Conservation (phyloP, 805 yeast species). For the Yueomyces sp. region DNA sequence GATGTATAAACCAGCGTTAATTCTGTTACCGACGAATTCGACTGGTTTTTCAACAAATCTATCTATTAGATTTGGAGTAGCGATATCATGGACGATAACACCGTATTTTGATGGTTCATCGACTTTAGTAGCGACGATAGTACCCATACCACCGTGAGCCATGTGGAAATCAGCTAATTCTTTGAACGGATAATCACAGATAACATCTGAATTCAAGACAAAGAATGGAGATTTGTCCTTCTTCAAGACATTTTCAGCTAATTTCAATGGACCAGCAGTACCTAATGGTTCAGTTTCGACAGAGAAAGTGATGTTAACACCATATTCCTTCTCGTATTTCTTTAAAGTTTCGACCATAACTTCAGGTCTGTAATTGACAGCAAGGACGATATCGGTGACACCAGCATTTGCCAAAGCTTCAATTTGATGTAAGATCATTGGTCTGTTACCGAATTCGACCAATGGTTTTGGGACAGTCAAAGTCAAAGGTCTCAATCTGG, state of each 20-base stretch:
- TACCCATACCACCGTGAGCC: constrained; percentile 94
- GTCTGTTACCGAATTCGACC: constrained; percentile 97
- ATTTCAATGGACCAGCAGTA: constrained; percentile 97
- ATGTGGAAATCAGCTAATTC: constrained; percentile 89
- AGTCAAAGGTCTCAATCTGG: constrained; percentile 98
- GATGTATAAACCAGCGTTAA: constrained; percentile 97
- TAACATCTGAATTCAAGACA: constrained; percentile 95
- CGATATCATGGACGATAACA: constrained; percentile 95
- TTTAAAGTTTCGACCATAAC: constrained; percentile 93
- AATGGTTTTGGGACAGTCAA: constrained; percentile 91
- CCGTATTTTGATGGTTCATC: constrained; percentile 99
- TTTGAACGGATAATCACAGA: constrained; percentile 94
- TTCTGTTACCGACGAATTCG: constrained; percentile 98
- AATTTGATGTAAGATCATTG: constrained; percentile 97
- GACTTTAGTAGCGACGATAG: constrained; percentile 98
- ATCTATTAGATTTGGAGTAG: constrained; percentile 89
- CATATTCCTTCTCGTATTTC: constrained; percentile 89
- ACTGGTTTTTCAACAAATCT: constrained; percentile 99
- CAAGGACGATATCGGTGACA: constrained; percentile 94
- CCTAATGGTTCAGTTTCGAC: constrained; percentile 99
- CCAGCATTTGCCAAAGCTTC: constrained; percentile 98
- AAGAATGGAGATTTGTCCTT: constrained; percentile 96
- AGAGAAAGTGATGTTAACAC: constrained; percentile 89
- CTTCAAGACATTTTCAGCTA: constrained; percentile 85
- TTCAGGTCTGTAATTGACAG: constrained; percentile 99